Conservation (phyloP, 768 basidiomycete genomes). For the Lenzites betulinus region DNA sequence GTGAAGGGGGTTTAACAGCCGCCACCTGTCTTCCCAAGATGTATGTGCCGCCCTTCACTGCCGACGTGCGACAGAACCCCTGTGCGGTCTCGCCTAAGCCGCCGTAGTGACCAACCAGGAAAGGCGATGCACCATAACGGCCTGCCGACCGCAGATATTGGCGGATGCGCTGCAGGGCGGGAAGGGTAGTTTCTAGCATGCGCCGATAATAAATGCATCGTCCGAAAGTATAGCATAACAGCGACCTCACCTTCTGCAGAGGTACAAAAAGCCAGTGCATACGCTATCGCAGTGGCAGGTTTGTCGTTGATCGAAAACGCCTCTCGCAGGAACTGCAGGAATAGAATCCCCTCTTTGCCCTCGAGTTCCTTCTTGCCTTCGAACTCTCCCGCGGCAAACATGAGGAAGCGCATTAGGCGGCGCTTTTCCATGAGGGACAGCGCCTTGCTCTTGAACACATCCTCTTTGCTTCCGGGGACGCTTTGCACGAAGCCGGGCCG, state of each 20-base stretch:
- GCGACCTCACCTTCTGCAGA: constrained; percentile 53
- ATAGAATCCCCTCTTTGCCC: constrained; percentile 55
- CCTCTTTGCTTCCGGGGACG: constrained; percentile 91
- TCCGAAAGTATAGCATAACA: neutral
- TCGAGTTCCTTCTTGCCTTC: constrained; percentile 61
- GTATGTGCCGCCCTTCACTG: constrained; percentile 77
- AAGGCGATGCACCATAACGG: constrained; percentile 85
- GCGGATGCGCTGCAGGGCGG: constrained; percentile 69
- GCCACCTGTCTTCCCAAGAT: constrained; percentile 60
- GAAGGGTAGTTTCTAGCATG: constrained; percentile 61
- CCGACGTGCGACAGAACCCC: constrained; percentile 86
- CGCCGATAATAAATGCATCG: neutral
- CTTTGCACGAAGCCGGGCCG: constrained; percentile 45
- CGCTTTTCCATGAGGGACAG: constrained; percentile 84
- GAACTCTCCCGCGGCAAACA: constrained; percentile 78
- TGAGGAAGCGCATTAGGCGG: constrained; percentile 88
- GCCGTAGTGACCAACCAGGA: constrained; percentile 94
- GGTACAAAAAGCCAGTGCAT: constrained; percentile 74
- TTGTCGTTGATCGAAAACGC: constrained; percentile 63
- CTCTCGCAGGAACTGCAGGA: constrained; percentile 63
- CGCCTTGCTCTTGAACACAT: constrained; percentile 83
- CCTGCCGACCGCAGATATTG: constrained; percentile 78
- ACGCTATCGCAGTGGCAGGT: constrained; percentile 64
- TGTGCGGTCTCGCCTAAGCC: constrained; percentile 91
- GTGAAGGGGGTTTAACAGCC: constrained; percentile 27